Evolutionary conservation across 345 rosid species (phyloP).

Genomic region (Aquilaria malaccensis): DNA sequence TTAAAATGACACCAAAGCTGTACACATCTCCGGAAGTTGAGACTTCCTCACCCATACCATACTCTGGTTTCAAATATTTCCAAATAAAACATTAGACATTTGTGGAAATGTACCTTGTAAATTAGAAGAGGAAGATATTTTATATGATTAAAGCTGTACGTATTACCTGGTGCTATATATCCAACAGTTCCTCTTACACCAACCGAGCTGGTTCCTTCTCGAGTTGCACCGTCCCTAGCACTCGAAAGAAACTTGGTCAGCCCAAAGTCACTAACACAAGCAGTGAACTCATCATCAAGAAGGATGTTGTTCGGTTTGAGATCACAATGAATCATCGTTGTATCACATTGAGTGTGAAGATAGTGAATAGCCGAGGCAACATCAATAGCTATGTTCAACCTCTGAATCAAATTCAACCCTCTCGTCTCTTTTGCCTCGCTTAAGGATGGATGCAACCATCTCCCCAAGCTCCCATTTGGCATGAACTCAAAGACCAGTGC

Average conservation of each 20-base stretch:
- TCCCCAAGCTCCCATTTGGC: slow-evolving; percentile 14
- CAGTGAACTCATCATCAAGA: background rate
- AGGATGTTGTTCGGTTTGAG: background rate
- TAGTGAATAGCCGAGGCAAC: slow-evolving; percentile 12
- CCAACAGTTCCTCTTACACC: slow-evolving; percentile 2
- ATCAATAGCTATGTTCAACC: slow-evolving; percentile 7
- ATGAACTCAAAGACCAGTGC: slow-evolving; percentile 17
- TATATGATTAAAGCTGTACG: too few relatives aligned
- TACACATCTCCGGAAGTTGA: slow-evolving; percentile 17
- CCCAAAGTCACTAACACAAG: background rate
- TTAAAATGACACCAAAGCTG: slow-evolving; percentile 18
- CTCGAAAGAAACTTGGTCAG: background rate
- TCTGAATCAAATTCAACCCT: background rate
- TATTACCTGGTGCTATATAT: slow-evolving; percentile 3
- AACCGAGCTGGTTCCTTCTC: background rate
- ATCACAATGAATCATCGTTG: slow-evolving; percentile 10
- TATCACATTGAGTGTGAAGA: slow-evolving; percentile 12
- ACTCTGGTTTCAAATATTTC: slow-evolving; percentile 7
- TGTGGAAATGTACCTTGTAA: too few relatives aligned
- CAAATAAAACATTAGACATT: too few relatives aligned
- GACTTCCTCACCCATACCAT: slow-evolving; percentile 16
- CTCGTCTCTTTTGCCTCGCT: background rate
- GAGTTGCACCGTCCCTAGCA: background rate
- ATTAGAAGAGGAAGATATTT: background rate
- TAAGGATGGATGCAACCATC: slow-evolving; percentile 15